These are phyloP conservation scores for Fusarium multiceps DNA, from an alignment of 2,329 filamentous ascomycete genomes.

Conservation along the genomic window DNA sequence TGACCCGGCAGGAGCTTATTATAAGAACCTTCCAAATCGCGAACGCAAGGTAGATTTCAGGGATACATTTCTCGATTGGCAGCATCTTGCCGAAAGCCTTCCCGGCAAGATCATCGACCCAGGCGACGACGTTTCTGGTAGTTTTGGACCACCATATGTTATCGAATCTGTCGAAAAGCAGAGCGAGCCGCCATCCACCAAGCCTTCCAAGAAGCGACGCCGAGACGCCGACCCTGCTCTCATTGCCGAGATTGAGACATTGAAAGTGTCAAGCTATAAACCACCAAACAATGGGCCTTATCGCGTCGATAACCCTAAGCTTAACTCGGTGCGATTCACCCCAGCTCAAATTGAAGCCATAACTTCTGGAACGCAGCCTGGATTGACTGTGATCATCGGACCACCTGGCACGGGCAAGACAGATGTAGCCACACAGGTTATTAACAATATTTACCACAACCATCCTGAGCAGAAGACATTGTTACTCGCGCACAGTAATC, in stretches of 20 bases:
- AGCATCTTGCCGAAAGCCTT: constrained; percentile 89
- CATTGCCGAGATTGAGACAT: constrained; percentile 70
- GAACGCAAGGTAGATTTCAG: constrained; percentile 86
- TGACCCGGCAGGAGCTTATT: constrained; percentile 87
- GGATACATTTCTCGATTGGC: constrained; percentile 96
- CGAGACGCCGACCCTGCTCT: constrained; percentile 78
- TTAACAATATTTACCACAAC: constrained; percentile 98
- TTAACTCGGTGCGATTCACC: constrained; percentile 89
- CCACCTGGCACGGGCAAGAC: constrained; percentile 98
- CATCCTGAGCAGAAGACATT: constrained; percentile 93
- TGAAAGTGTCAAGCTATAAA: constrained; percentile 90
- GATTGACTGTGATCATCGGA: constrained; percentile 91
- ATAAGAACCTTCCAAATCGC: constrained; percentile 82
- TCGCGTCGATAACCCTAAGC: constrained; percentile 81
- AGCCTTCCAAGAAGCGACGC: constrained; percentile 86
- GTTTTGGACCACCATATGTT: constrained; percentile 89
- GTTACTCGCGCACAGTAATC: constrained; percentile 95
- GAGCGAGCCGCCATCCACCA: constrained; percentile 61
- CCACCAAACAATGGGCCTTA: constrained; percentile 92
- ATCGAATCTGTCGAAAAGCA: constrained; percentile 73
- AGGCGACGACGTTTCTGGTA: constrained; percentile 74
- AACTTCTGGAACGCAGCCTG: constrained; percentile 91
- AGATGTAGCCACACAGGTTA: constrained; percentile 98
- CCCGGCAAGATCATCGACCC: constrained; percentile 89
- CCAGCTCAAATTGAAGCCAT: constrained; percentile 92